phyloP scores from a whole-genome alignment of 225 moss, liverwort and hornwort species.

The Physcomitrium patens region DNA sequence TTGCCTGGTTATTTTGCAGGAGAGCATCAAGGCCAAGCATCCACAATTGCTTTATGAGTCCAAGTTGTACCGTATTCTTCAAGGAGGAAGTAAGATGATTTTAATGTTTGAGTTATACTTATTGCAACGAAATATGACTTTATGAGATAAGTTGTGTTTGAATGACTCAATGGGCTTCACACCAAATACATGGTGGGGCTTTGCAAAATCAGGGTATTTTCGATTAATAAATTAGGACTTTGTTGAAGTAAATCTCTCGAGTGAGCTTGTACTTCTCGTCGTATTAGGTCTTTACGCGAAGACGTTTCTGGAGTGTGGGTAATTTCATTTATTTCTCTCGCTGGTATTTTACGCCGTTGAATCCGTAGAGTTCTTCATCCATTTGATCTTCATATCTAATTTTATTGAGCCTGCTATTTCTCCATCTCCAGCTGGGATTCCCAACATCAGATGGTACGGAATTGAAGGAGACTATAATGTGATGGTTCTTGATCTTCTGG shows the following conservation, averaged over 20 bases:
- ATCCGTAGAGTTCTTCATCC: not conserved
- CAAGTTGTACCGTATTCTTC: slow-evolving; percentile 92
- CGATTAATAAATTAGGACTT: too few relatives aligned
- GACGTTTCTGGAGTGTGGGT: not conserved
- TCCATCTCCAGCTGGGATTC: slow-evolving; percentile 51
- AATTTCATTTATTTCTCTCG: not conserved
- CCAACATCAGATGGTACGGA: slow-evolving; percentile 57
- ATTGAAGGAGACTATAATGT: slow-evolving; percentile 57
- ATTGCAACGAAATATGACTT: not conserved
- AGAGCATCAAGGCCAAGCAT: slow-evolving; percentile 82
- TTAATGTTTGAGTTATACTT: not conserved
- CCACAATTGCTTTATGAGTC: slow-evolving; percentile 96
- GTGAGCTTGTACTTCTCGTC: not conserved
- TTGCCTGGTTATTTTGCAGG: slow-evolving; percentile 49
- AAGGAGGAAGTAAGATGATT: slow-evolving; percentile 91
- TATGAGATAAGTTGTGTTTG: not conserved
- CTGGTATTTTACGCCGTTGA: not conserved
- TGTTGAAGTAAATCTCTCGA: too few relatives aligned
- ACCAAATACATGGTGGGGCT: slow-evolving; percentile 4
- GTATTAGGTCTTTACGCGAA: not conserved
- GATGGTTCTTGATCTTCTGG: slow-evolving; percentile 59
- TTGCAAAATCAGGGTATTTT: not conserved
- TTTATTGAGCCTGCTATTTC: not conserved
- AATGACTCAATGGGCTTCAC: not conserved
- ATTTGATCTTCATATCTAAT: not conserved